A percentile compares a stretch with the other conserved stretches of the same genome.
These are phyloP conservation scores for Corylus heterophylla DNA, from an alignment of 306 rosid genomes.

Conservation along the genomic window DNA sequence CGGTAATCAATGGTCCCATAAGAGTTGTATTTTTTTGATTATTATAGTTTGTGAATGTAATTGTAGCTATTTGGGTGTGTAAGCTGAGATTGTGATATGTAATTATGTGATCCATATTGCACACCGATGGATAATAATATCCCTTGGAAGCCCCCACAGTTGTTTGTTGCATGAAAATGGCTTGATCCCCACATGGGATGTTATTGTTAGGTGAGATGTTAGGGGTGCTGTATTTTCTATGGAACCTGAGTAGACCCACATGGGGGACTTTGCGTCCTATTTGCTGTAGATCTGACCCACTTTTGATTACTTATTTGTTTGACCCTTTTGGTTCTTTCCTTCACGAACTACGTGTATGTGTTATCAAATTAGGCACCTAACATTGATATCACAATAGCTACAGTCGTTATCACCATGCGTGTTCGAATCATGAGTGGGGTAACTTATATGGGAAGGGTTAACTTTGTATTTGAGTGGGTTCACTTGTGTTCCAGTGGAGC, in stretches of 20 bases:
- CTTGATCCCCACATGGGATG: not conserved
- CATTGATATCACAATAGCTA: no score
- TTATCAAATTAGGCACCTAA: no score
- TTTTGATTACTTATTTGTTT: not conserved
- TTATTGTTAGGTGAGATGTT: slow-evolving; percentile 1
- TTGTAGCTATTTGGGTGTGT: not conserved
- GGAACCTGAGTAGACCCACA: no score
- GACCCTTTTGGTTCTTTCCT: not conserved
- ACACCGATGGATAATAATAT: not conserved
- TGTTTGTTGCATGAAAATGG: not conserved
- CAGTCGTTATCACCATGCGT: no score
- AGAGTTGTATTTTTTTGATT: not conserved
- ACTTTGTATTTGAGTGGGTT: no score
- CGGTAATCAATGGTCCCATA: not conserved
- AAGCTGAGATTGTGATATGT: not conserved
- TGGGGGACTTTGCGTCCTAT: not conserved
- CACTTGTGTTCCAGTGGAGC: no score
- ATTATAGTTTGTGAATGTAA: not conserved
- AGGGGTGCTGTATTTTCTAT: not conserved
- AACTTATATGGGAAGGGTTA: no score
- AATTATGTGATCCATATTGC: slow-evolving; percentile 7
- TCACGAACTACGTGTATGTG: no score
- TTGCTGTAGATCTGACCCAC: slow-evolving; percentile 8
- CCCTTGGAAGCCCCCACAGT: not conserved
- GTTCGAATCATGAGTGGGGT: no score